Evolutionary conservation across 495 filamentous ascomycete species (phyloP).

Genomic region (Penicillium simplicissimum): DNA sequence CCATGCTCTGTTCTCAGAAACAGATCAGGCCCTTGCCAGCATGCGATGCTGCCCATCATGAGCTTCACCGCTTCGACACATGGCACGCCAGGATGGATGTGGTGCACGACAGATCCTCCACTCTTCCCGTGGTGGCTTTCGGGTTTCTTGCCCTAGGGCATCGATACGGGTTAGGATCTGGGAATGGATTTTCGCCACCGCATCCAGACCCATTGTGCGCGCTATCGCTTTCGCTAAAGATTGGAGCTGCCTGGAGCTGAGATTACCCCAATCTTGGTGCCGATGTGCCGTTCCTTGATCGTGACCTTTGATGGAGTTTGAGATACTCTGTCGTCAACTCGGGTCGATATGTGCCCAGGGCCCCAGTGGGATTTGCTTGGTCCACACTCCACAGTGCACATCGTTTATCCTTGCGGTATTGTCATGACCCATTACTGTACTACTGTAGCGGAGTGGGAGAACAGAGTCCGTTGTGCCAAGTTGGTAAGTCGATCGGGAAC

Average conservation of each 20-base stretch:
- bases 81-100: constrained; percentile 3
- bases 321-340: not conserved
- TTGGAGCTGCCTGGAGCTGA: constrained; percentile 21
- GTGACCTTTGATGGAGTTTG: not conserved
- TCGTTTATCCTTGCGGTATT: not conserved
- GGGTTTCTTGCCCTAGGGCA: not conserved
- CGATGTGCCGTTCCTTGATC: not conserved
- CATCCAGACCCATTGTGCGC: constrained; percentile 25
- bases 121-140: constrained; percentile 2
- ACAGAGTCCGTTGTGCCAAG: not conserved
- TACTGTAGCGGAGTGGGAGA: not conserved
- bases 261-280: constrained; percentile 13
- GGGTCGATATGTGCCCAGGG: no score
- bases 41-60: constrained; percentile 1
- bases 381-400: no score
- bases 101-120: constrained; percentile 2
- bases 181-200: not conserved
- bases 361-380: not conserved
- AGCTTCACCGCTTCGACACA: constrained; percentile 24
- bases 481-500: not conserved
- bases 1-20: not conserved
- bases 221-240: constrained; percentile 32
- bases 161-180: not conserved
- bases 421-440: no score
- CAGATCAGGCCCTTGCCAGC: not conserved